phyloP scores from a whole-genome alignment of 768 basidiomycete genomes.

The Mycena alexandri region DNA sequence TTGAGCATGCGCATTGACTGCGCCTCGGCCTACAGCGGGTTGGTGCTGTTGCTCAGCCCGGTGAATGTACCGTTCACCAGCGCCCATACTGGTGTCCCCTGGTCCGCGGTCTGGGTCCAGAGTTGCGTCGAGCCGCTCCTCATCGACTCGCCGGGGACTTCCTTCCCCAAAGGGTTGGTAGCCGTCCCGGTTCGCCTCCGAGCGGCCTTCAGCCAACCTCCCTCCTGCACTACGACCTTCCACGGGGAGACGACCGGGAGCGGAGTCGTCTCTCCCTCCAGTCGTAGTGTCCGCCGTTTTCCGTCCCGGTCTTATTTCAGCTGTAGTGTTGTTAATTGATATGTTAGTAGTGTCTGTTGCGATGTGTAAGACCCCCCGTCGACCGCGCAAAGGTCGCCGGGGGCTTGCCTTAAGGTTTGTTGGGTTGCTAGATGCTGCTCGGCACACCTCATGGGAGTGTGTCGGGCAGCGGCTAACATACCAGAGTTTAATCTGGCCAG shows the following conservation, averaged over 20 bases:
- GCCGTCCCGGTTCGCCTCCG: slow-evolving; percentile 20
- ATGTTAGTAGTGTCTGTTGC: not conserved
- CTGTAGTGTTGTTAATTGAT: too few species aligned
- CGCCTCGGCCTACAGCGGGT: slow-evolving; percentile 1
- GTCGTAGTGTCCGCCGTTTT: not conserved
- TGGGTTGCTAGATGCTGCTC: not conserved
- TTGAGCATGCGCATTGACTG: too few species aligned
- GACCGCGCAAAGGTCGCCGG: slow-evolving; percentile 14
- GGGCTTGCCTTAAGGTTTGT: slow-evolving; percentile 5
- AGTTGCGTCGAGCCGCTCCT: slow-evolving; percentile 14
- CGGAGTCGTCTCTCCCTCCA: slow-evolving; percentile 12
- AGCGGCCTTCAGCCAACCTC: not conserved
- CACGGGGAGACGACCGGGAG: slow-evolving; percentile 10
- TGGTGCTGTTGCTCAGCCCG: not conserved
- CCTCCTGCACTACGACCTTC: slow-evolving; percentile 7
- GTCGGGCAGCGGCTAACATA: not conserved
- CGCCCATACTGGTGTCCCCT: slow-evolving; percentile 25
- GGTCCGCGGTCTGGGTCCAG: slow-evolving; percentile 7
- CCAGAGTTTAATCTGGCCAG: slow-evolving; percentile 28
- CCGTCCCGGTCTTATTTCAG: slow-evolving; percentile 1
- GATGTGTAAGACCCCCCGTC: not conserved
- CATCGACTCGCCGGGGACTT: slow-evolving; percentile 6
- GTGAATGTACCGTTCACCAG: not conserved
- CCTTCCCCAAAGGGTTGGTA: slow-evolving; percentile 6
- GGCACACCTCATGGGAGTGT: not conserved